Conservation (phyloP, 306 rosid genomes). For the Cucurbita maxima region DNA sequence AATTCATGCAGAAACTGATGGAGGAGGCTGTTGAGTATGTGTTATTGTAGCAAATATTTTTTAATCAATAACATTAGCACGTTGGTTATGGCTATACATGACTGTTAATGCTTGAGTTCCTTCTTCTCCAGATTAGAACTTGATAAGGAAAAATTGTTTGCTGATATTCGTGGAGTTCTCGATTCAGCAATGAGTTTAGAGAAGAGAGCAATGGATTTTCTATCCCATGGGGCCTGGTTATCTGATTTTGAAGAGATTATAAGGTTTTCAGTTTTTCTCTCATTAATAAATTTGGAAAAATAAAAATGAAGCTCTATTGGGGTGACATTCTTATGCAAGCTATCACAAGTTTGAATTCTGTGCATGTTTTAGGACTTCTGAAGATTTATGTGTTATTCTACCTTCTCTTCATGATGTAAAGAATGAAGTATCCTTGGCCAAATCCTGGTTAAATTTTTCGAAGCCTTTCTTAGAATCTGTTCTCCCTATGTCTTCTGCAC, state of each 20-base stretch:
- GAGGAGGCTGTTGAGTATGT: slow-evolving; percentile 47
- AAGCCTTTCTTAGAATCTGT: slow-evolving; percentile 41
- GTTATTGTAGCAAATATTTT: slow-evolving; percentile 3
- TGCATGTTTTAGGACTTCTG: slow-evolving; percentile 50
- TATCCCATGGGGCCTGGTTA: slow-evolving; percentile 41
- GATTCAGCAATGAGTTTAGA: slow-evolving; percentile 60
- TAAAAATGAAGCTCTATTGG: background rate
- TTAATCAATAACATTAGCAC: background rate
- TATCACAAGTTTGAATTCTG: slow-evolving; percentile 3
- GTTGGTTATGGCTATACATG: slow-evolving; percentile 1
- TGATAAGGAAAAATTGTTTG: slow-evolving; percentile 45
- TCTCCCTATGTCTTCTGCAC: slow-evolving; percentile 9
- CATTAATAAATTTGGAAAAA: background rate
- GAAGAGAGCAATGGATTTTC: slow-evolving; percentile 53
- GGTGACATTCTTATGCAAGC: background rate
- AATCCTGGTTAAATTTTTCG: slow-evolving; percentile 51
- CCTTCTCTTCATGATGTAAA: slow-evolving; percentile 53
- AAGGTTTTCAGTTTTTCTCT: slow-evolving; percentile 32
- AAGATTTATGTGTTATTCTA: slow-evolving; percentile 45
- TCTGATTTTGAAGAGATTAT: slow-evolving; percentile 56
- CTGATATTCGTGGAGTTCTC: slow-evolving; percentile 34
- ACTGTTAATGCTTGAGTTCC: background rate
- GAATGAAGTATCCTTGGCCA: slow-evolving; percentile 41
- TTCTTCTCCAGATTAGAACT: slow-evolving; percentile 44
- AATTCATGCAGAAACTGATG: slow-evolving; percentile 49